Base-by-base conservation (phyloP, 1,139 yeast genomes). In the Hansenula lynferdii region DNA sequence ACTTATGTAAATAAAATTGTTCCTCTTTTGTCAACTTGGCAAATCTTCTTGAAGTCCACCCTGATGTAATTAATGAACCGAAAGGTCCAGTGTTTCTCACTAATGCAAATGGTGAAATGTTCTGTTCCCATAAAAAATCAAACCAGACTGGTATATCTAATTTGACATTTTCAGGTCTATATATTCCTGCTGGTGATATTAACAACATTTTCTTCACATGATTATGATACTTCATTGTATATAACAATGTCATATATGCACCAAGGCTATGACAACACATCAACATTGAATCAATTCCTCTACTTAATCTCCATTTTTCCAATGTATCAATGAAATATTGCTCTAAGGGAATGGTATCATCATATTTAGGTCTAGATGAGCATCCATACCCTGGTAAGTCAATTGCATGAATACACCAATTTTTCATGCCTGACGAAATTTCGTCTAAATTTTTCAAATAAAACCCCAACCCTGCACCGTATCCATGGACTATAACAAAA, bases 211-310 rank as follows among this genome's bases (percentile, higher is more conserved):
- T 77, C 29, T 72, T 64, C 19, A 89, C 70, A 10, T 75, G 69
- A 0, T 71, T 62, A 0, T 92, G 86, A 55, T 83, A 77, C 50
- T 80, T 80, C 53, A 80, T 49, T 5, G 90, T 80, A 58, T 90
- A 92, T 2, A 84, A 72, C 28, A 87, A 71, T 43, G 87, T 79
- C 43, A 90, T 62, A 56, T 90, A 90, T 0, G 96, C 97, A 10
- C 98, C 98, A 51, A 90, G 70, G 0, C 97, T 89, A 62, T 92
- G 98, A 4, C 96, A 96, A 51, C 92, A 70, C 39, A 92, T 65
- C 9, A 84, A 72, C 62, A 84, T 85, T 45, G 69, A 70, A 5
- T 62, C 54, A 28, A 83, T 63, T 0, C 69, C 67, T 37, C 85
- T 69, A 31, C 67, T 62, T 28, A 60, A 52, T 42, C 97, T 69